These are phyloP conservation scores for Eucalyptus tenuipes DNA, from an alignment of 345 rosid species.

Conservation along the genomic window DNA sequence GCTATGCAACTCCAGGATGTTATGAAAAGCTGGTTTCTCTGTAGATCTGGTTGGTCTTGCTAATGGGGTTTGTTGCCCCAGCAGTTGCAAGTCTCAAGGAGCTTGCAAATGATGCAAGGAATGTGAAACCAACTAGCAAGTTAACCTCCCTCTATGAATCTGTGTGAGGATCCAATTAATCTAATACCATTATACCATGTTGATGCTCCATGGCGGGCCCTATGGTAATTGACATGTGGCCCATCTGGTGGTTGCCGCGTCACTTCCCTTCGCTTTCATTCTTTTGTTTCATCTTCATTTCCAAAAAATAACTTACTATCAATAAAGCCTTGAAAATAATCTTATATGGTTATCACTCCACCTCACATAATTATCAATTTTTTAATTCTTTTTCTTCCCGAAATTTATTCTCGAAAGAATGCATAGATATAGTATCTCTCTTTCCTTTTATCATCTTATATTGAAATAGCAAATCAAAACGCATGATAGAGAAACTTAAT, in stretches of 20 bases:
- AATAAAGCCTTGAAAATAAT: neutral
- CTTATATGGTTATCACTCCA: neutral
- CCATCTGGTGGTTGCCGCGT: neutral
- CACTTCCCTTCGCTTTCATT: neutral
- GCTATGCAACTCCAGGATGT: neutral
- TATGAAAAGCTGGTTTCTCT: neutral
- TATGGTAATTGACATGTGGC: neutral
- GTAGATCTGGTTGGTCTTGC: neutral
- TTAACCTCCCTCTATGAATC: neutral
- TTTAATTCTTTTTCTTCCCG: neutral
- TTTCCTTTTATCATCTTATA: neutral
- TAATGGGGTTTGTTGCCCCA: neutral
- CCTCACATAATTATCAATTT: neutral
- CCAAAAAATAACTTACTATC: neutral
- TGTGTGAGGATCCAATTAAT: neutral
- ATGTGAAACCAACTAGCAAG: neutral
- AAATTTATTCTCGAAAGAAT: neutral
- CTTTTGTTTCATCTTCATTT: neutral
- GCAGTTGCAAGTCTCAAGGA: neutral
- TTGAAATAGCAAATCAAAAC: neutral
- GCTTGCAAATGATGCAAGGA: neutral
- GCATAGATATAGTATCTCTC: neutral
- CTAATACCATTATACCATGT: neutral
- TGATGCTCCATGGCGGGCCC: neutral
- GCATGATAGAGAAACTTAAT: neutral